Percentiles rank a stretch among this genome's conserved stretches.
Conservation (phyloP, 495 filamentous ascomycete species). For the Aspergillus kassunensis region DNA sequence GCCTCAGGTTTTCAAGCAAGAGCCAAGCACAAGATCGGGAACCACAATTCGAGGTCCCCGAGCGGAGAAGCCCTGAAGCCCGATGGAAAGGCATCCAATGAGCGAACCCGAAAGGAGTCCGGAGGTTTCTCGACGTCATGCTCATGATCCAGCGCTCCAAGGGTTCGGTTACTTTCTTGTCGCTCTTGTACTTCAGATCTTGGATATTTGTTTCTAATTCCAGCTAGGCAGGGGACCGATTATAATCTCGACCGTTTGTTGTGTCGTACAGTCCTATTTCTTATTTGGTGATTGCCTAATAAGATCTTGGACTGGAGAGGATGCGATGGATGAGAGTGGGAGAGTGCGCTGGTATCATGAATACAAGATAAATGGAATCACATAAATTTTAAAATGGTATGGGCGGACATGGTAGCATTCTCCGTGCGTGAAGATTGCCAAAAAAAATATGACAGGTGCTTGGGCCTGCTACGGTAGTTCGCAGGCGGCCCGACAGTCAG, state of each 20-base stretch:
- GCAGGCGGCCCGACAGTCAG: conserved; percentile 42
- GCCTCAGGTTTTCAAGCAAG: too few relatives aligned
- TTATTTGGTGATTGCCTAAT: conserved; percentile 2
- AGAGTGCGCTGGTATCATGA: too few relatives aligned
- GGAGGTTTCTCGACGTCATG: neutral
- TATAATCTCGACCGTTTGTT: neutral
- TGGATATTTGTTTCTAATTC: too few relatives aligned
- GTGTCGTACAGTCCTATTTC: neutral
- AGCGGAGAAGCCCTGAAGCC: conserved; percentile 13
- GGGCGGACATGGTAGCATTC: too few relatives aligned
- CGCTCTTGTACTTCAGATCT: neutral
- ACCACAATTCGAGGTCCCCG: conserved; percentile 23
- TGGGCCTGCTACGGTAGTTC: conserved; percentile 27
- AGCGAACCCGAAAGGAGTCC: neutral
- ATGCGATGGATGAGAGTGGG: too few relatives aligned
- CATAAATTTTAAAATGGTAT: too few relatives aligned
- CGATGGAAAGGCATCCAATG: conserved; percentile 18
- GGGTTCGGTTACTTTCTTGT: neutral
- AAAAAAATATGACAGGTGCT: conserved; percentile 16
- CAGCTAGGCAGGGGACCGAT: too few relatives aligned
- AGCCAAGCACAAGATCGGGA: too few relatives aligned
- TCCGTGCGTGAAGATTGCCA: too few relatives aligned
- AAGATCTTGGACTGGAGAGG: too few relatives aligned
- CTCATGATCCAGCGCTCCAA: neutral
- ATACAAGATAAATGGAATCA: too few relatives aligned